Evolutionary conservation across 768 basidiomycete species (phyloP), one percentile per base, ranked within the genome.

Genomic region (Filobasidium floriforme): DNA sequence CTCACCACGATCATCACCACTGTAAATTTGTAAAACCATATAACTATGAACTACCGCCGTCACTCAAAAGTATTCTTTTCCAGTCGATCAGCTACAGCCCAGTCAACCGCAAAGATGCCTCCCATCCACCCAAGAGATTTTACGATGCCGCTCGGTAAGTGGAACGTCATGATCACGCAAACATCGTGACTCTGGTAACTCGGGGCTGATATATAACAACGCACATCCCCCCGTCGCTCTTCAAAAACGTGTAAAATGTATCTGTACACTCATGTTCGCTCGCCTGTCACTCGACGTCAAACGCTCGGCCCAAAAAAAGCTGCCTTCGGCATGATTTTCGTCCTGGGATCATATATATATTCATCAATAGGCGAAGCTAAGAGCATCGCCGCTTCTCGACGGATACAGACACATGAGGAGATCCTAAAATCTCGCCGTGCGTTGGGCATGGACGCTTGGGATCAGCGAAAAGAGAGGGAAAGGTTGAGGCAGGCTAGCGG

Each of bases 81-180:
- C n/a, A n/a, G n/a, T n/a, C n/a, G n/a, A n/a, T n/a, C n/a, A n/a
- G n/a, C n/a, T n/a, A n/a, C n/a, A 49, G 46, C 22, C 46, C 15
- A 49, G 5, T 3, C 46, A 57, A n/a, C n/a, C n/a, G n/a, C n/a
- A n/a, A n/a, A 4, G 15, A 57, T 57, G 54, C 54, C 54, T 15
- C 54, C 54, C 5, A 57, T 57, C 54, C 5, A n/a, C 4, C 54
- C 29, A 15, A 7, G 26, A 32, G 54, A 57, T 57, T 57, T 57
- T n/a, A 57, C 54, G 7, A 57, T 57, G 54, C 54, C 54, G 15
- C 54, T 57, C 26, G 54, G 54, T 57, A 24, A 57, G 54, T 26
- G 46, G 4, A 3, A 4, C 32, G 46, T 51, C 46, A 12, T 12
- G 46, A 24, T 12, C 46, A 51, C 46, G 12, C 46, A n/a, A n/a